phyloP scores from a whole-genome alignment of 176 grass and related monocot genomes.

The Pontederia crassipes region DNA sequence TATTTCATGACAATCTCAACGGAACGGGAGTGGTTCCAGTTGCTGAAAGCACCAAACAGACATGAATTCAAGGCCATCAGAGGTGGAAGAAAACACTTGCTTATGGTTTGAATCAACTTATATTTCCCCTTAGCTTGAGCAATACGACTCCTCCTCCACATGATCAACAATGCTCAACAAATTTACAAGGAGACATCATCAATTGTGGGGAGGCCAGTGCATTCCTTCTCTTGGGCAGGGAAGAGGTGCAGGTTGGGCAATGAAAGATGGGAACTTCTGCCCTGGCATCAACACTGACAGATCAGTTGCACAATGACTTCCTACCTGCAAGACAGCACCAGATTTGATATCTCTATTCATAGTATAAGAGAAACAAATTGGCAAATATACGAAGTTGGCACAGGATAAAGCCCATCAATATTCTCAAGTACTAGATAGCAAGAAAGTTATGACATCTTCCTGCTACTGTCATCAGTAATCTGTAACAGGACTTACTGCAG shows the following conservation, averaged over 20 bases:
- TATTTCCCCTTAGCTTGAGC: too few relatives aligned
- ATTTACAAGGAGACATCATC: not conserved
- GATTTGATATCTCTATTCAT: not conserved
- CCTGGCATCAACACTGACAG: constrained; percentile 1
- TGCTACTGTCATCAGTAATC: not conserved
- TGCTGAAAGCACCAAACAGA: too few relatives aligned
- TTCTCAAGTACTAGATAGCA: too few relatives aligned
- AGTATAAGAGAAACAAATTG: not conserved
- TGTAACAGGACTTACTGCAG: not conserved
- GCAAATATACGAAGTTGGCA: not conserved
- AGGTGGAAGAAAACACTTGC: too few relatives aligned
- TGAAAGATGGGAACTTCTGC: not conserved
- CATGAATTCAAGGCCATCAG: too few relatives aligned
- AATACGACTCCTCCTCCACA: not conserved
- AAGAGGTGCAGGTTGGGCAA: constrained; percentile 9
- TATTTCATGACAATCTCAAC: too few relatives aligned
- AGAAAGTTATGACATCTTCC: not conserved
- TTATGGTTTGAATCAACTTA: too few relatives aligned
- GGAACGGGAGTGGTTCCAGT: too few relatives aligned
- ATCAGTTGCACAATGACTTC: not conserved
- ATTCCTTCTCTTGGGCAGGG: not conserved
- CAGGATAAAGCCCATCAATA: too few relatives aligned
- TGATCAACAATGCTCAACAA: not conserved
- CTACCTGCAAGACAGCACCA: not conserved
- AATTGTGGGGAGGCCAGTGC: not conserved